Evolutionary conservation across 805 yeast genomes (phyloP).

Genomic region (Saturnispora zaruensis): DNA sequence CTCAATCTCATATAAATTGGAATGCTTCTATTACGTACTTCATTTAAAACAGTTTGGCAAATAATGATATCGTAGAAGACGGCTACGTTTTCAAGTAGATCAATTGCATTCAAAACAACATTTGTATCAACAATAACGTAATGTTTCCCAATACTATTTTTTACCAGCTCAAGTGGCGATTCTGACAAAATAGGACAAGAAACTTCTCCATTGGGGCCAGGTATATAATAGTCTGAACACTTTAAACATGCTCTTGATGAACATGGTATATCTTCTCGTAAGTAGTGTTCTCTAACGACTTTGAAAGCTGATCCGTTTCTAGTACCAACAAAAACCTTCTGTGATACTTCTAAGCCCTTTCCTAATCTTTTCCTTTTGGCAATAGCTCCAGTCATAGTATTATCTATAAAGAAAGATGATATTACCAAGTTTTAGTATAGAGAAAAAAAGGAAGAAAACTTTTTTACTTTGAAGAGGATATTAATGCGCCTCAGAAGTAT

Average conservation of each 20-base stretch:
- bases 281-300: conserved; percentile 87
- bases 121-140: conserved; percentile 84
- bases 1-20: conserved; percentile 84
- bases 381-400: conserved; percentile 1
- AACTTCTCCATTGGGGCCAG: conserved; percentile 61
- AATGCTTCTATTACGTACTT: conserved; percentile 76
- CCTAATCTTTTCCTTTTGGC: conserved; percentile 36
- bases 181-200: conserved; percentile 60
- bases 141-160: conserved; percentile 50
- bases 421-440: neutral
- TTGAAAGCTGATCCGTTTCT: conserved; percentile 85
- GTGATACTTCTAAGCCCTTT: conserved; percentile 58
- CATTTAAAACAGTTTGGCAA: conserved; percentile 94
- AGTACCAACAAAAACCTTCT: conserved; percentile 86
- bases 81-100: conserved; percentile 66
- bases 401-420: neutral
- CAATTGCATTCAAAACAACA: conserved; percentile 80
- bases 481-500: neutral
- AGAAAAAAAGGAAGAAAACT: neutral
- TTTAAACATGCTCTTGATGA: conserved; percentile 58
- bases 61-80: conserved; percentile 83
- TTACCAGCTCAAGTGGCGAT: conserved; percentile 41
- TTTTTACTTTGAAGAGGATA: neutral
- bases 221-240: conserved; percentile 48
- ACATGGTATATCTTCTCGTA: conserved; percentile 90